A percentile compares a stretch with the other conserved stretches of the same genome.
phyloP scores from a whole-genome alignment of 1,284 basidiomycete genomes.

The Trametes sp. region DNA sequence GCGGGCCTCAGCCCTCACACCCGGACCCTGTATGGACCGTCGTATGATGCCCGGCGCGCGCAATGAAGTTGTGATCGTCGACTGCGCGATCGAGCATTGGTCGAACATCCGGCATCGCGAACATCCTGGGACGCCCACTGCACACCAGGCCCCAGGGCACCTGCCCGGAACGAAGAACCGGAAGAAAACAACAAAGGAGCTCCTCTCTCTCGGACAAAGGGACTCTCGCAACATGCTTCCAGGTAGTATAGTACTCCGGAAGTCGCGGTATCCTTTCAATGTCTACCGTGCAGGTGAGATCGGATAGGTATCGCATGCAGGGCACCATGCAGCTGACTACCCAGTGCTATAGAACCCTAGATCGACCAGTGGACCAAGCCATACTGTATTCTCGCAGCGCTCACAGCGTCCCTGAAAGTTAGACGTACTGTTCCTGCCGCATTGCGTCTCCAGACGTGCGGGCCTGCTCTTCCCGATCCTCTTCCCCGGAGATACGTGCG shows the following conservation, averaged over 20 bases:
- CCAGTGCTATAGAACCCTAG: background rate
- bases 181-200: no score
- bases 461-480: background rate
- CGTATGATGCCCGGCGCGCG: background rate
- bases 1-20: background rate
- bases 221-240: no score
- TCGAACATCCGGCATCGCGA: background rate
- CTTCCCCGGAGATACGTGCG: background rate
- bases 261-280: no score
- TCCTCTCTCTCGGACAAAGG: no score
- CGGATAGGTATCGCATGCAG: background rate
- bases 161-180: no score
- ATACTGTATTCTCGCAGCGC: background rate
- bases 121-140: no score
- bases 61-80: no score
- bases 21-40: background rate
- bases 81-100: background rate
- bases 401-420: slow-evolving; percentile 3
- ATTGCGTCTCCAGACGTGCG: background rate
- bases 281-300: background rate
- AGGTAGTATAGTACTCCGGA: no score
- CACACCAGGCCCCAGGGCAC: no score
- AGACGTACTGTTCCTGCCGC: background rate
- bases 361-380: background rate
- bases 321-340: background rate